Percentiles rank a stretch among this genome's conserved stretches.
These are phyloP conservation scores for Sanghuangporus baumii DNA, from an alignment of 1,284 basidiomycete species.

Conservation along the genomic window DNA sequence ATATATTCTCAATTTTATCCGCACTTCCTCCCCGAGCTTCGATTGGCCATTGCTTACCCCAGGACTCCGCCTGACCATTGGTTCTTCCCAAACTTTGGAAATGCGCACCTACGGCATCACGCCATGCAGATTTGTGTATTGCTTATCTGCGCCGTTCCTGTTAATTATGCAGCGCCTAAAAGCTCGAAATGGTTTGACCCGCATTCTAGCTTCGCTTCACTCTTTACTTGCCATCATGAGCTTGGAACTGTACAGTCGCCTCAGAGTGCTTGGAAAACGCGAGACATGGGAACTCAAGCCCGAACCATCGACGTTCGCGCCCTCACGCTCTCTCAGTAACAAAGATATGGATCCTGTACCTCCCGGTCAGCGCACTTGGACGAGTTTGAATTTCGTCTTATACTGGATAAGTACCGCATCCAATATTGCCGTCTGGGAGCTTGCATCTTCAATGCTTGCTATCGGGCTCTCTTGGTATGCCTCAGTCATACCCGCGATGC, in stretches of 20 bases:
- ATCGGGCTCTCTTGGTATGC: constrained; percentile 57
- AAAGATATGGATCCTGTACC: constrained; percentile 73
- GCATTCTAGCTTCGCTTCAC: background rate
- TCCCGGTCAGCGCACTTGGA: constrained; percentile 53
- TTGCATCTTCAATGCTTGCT: constrained; percentile 58
- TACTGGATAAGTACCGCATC: constrained; percentile 66
- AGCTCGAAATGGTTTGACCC: background rate
- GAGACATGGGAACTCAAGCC: constrained; percentile 42
- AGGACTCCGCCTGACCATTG: background rate
- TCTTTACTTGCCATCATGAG: background rate
- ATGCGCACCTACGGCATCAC: background rate
- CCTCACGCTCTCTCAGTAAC: constrained; percentile 56
- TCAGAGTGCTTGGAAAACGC: constrained; percentile 11
- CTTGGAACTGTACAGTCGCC: background rate
- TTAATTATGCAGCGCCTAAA: background rate
- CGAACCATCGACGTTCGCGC: constrained; percentile 46
- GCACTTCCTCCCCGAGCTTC: background rate
- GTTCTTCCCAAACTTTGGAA: background rate
- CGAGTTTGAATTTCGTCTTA: constrained; percentile 50
- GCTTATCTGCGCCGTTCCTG: background rate
- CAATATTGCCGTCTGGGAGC: constrained; percentile 40
- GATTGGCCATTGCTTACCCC: background rate
- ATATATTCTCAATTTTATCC: background rate
- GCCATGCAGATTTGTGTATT: background rate
- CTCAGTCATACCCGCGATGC: background rate